Percentiles rank a stretch among this genome's conserved stretches.
Conservation (phyloP, 495 filamentous ascomycete species). For the Neurospora pannonica region DNA sequence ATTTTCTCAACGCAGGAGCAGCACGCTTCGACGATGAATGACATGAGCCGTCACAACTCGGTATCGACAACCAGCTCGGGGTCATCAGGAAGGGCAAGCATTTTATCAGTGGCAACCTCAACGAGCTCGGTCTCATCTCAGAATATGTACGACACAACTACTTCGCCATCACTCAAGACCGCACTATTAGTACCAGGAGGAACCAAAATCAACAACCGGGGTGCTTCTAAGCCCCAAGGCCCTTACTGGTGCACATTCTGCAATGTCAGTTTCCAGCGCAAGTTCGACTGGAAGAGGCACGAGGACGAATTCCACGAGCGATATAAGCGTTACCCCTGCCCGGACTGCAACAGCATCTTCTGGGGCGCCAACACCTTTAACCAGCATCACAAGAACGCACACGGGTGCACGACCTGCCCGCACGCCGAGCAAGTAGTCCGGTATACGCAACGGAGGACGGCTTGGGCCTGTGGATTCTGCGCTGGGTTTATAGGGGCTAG, state of each 20-base stretch:
- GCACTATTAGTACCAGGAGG: neutral
- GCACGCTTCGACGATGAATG: neutral
- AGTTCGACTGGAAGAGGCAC: constrained; percentile 45
- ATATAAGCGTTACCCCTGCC: constrained; percentile 40
- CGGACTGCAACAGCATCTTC: constrained; percentile 39
- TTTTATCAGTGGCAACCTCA: constrained; percentile 20
- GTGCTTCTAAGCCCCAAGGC: constrained; percentile 20
- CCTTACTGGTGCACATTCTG: constrained; percentile 45
- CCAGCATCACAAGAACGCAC: constrained; percentile 42
- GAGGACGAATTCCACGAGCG: constrained; percentile 46
- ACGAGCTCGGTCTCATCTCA: constrained; percentile 22
- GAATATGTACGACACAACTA: constrained; percentile 3
- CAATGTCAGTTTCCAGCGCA: constrained; percentile 40
- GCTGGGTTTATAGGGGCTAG: constrained; percentile 35
- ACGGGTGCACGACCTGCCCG: constrained; percentile 40
- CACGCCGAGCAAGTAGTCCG: constrained; percentile 37
- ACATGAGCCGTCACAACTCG: constrained; percentile 7
- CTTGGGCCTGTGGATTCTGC: constrained; percentile 40
- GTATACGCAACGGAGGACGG: constrained; percentile 24
- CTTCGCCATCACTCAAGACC: neutral
- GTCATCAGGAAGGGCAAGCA: constrained; percentile 24
- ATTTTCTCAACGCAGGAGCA: neutral
- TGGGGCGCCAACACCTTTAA: constrained; percentile 43
- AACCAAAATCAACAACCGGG: constrained; percentile 18
- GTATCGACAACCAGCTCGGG: constrained; percentile 28